Base-by-base conservation (phyloP, 2,329 filamentous ascomycete species). In the Pseudogymnoascus sp. region DNA sequence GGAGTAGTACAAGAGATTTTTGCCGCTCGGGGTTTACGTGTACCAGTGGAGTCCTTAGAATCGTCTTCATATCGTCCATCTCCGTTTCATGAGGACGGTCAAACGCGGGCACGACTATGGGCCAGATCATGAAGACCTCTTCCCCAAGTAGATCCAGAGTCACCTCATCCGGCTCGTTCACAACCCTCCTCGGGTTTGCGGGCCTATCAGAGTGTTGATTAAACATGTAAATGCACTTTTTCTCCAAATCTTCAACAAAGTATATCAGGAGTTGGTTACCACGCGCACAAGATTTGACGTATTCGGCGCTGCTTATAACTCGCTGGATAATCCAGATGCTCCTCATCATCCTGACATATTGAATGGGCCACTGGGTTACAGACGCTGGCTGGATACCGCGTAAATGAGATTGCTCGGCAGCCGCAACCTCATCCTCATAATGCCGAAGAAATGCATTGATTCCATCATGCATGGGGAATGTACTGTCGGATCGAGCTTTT, bases 271-370 rank as follows among this genome's bases (percentile, higher is more conserved):
- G 43, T 29, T 58, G 16, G 58, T 62, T 62, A 16, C 61, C 39
- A 59, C 29, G 23, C 7, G 21, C 29, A 8, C 31, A 60, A n/a
- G 61, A 52, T n/a, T 60, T 14, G n/a, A 39, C 39, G 11, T 62
- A 62, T 29, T 62, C 61, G 26, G 43, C 26, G 21, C 31, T 59
- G 16, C 35, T 29, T 38, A 39, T 19, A 7, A 62, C 38, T 59
- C 52, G 37, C 26, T 62, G 61, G 21, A 62, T 60, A 38, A 62
- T 39, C 61, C 61, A 62, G 16, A 38, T 60, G 21, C 23, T 41
- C n/a, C 58, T 60, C 39, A 62, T 62, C 61, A 62, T 62, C 8
- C 33, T 11, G 16, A 59, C 21, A 59, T 59, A 62, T 39, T 60
- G 61, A 23, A 38, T 52, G 10, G 43, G 61, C 41, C 41, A 62